These are phyloP conservation scores for Pascua sp. DNA, from an alignment of 1,284 basidiomycete species.

Conservation along the genomic window DNA sequence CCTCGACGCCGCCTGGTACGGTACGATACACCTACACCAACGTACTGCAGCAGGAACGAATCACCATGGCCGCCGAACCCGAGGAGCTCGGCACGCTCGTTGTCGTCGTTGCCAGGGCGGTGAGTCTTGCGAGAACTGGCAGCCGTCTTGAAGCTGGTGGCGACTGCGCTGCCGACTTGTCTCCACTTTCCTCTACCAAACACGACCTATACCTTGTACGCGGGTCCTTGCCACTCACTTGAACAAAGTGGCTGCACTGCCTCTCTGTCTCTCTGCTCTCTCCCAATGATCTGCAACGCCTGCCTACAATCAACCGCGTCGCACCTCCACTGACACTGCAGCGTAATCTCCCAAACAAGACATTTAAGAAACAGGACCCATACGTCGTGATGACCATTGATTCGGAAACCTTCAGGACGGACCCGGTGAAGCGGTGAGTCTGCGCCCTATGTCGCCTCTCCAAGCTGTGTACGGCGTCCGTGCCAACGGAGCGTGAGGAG, in stretches of 20 bases:
- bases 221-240: no score
- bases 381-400: slow-evolving; percentile 80
- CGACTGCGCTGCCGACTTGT: not conserved
- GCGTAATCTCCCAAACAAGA: slow-evolving; percentile 90
- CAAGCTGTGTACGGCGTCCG: not conserved
- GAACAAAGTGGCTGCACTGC: not conserved
- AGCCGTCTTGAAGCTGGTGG: not conserved
- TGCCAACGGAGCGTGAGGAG: not conserved
- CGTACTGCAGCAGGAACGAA: no score
- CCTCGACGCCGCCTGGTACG: not conserved
- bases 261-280: not conserved
- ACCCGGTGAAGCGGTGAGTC: slow-evolving; percentile 70
- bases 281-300: not conserved
- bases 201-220: not conserved
- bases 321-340: slow-evolving; percentile 40
- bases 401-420: slow-evolving; percentile 76
- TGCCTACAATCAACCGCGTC: not conserved
- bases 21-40: no score
- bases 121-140: slow-evolving; percentile 53
- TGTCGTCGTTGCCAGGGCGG: slow-evolving; percentile 90
- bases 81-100: slow-evolving; percentile 89
- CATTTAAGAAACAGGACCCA: slow-evolving; percentile 97
- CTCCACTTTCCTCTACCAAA: not conserved
- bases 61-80: slow-evolving; percentile 39
- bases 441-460: not conserved